Evolutionary conservation across 2,329 filamentous ascomycete genomes (phyloP).

Genomic region (Domatiomyces globalis): DNA sequence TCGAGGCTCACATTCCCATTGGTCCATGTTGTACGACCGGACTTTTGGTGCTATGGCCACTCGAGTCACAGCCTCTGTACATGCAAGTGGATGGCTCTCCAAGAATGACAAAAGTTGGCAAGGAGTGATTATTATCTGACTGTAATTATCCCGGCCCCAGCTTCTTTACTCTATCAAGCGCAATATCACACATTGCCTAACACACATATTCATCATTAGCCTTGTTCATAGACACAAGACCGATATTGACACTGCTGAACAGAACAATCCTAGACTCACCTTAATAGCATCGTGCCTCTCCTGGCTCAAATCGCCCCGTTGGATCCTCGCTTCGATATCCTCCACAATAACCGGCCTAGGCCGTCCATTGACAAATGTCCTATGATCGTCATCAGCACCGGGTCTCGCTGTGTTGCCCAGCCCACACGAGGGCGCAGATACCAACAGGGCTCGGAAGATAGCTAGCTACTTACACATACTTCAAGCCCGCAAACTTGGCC

Average conservation of each 20-base stretch:
- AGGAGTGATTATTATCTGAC: too few species aligned
- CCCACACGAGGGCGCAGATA: too few species aligned
- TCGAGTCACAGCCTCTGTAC: too few species aligned
- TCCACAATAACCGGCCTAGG: conserved; percentile 60
- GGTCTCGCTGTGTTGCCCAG: neutral
- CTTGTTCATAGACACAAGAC: conserved; percentile 10
- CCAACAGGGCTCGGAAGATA: neutral
- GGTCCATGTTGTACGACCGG: too few species aligned
- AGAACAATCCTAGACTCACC: conserved; percentile 34
- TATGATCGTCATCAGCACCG: conserved; percentile 18
- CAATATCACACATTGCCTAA: conserved; percentile 85
- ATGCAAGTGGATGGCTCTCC: too few species aligned
- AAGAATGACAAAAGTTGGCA: too few species aligned
- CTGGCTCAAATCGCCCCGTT: conserved; percentile 45
- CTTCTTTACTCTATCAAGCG: conserved; percentile 61
- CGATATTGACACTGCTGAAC: conserved; percentile 1
- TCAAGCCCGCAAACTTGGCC: conserved; percentile 60
- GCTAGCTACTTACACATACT: conserved; percentile 51
- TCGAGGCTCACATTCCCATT: too few species aligned
- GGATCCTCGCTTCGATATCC: conserved; percentile 65
- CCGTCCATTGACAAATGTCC: conserved; percentile 77
- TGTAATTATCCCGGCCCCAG: conserved; percentile 22
- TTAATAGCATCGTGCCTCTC: conserved; percentile 63
- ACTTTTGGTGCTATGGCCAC: too few species aligned
- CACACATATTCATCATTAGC: neutral